Evolutionary conservation across 441 rosid genomes (phyloP).

Genomic region (Erodium moschatum): DNA sequence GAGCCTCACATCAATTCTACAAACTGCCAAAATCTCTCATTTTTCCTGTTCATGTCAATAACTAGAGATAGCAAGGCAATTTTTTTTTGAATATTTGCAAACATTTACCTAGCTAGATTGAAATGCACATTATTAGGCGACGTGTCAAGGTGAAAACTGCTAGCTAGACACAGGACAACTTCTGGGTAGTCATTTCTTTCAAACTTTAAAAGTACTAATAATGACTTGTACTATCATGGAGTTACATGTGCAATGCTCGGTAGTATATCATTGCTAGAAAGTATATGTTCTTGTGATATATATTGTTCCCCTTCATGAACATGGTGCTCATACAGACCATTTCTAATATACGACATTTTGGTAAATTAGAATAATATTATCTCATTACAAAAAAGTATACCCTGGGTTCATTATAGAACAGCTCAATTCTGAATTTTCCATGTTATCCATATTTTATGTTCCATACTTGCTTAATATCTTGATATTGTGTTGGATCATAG

Average conservation of each 20-base stretch:
- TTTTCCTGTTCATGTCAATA: background rate
- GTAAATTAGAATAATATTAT: background rate
- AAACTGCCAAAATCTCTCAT: background rate
- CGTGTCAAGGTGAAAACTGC: background rate
- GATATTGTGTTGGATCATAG: constrained; percentile 35
- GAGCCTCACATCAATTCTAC: background rate
- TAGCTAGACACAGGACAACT: background rate
- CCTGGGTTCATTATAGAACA: background rate
- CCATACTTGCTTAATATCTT: constrained; percentile 9
- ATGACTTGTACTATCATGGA: background rate
- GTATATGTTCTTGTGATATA: too few relatives aligned
- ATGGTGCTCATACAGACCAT: background rate
- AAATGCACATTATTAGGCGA: background rate
- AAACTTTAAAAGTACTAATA: background rate
- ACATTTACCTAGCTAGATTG: background rate
- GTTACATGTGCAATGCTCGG: background rate
- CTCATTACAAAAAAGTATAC: background rate
- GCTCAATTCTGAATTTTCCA: background rate
- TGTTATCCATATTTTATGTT: constrained; percentile 1
- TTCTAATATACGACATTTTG: background rate
- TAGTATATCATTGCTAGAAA: too few relatives aligned
- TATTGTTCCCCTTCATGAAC: background rate
- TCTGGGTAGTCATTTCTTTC: background rate
- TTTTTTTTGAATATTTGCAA: background rate
- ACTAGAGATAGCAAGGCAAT: constrained; percentile 6